Evolutionary conservation across 345 rosid species (phyloP).

Genomic region (Brassica cretica): DNA sequence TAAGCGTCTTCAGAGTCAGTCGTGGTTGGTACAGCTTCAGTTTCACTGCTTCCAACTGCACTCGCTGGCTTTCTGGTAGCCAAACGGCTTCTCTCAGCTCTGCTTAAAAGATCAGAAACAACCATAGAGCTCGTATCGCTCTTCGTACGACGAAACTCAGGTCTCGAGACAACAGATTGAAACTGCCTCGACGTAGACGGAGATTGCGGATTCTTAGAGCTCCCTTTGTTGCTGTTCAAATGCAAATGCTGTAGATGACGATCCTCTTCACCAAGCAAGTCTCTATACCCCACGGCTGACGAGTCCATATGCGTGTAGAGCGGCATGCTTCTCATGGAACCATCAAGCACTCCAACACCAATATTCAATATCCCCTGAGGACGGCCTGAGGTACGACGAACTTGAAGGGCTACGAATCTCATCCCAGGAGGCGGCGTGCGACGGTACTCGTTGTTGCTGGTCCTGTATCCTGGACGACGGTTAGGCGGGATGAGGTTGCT

Average conservation of each 20-base stretch:
- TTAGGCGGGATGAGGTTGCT: conserved; percentile 63
- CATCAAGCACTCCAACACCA: conserved; percentile 77
- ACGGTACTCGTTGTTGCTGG: conserved; percentile 27
- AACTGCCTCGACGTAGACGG: conserved; percentile 23
- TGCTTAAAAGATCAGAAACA: conserved; percentile 30
- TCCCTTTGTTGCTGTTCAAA: conserved; percentile 34
- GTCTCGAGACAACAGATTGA: conserved; percentile 38
- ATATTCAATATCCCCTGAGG: conserved; percentile 89
- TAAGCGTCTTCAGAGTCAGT: conserved; percentile 7
- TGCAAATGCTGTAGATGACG: conserved; percentile 39
- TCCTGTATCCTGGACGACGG: conserved; percentile 24
- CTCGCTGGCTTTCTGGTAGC: conserved; percentile 25
- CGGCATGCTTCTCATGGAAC: conserved; percentile 91
- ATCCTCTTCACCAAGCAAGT: conserved; percentile 74
- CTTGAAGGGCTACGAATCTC: conserved; percentile 86
- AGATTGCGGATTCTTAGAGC: conserved; percentile 37
- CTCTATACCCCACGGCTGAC: conserved; percentile 81
- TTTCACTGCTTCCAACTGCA: conserved; percentile 5
- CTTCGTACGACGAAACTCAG: conserved; percentile 67
- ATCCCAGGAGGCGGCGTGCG: conserved; percentile 52
- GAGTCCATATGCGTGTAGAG: conserved; percentile 55
- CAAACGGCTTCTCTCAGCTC: conserved; percentile 36
- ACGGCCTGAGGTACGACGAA: conserved; percentile 73
- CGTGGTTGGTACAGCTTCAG: conserved; percentile 21
- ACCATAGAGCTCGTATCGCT: conserved; percentile 78